Evolutionary conservation across 23 red algal genomes (phyloP).

Genomic region (Gracilaria domingensis): DNA sequence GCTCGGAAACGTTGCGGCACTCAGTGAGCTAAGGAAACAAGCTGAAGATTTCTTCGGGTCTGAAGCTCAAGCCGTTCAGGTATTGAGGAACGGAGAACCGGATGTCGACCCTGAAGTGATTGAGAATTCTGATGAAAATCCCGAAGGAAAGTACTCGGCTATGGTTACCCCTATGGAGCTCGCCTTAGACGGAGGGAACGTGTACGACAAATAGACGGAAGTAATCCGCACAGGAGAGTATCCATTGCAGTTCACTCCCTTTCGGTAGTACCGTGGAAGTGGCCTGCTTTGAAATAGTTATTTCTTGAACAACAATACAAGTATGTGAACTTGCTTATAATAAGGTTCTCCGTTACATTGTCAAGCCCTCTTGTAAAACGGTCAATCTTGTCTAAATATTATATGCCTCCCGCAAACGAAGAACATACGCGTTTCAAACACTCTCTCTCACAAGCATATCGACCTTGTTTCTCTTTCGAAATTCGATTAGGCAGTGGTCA

Average conservation of each 20-base stretch:
- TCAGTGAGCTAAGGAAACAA: constrained; percentile 53
- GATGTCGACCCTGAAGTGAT: constrained; percentile 11
- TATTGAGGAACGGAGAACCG: constrained; percentile 39
- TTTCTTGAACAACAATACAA: constrained; percentile 21
- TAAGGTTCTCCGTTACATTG: not conserved
- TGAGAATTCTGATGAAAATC: constrained; percentile 12
- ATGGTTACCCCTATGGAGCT: constrained; percentile 61
- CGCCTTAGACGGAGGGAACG: constrained; percentile 52
- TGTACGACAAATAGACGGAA: constrained; percentile 17
- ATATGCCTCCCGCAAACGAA: no score
- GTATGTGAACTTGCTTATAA: not conserved
- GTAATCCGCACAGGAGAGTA: not conserved
- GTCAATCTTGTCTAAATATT: not conserved
- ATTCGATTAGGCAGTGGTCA: no score
- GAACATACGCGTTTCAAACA: no score
- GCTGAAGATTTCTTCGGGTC: constrained; percentile 77
- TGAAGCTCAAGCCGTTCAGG: constrained; percentile 44
- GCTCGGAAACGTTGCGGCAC: constrained; percentile 66
- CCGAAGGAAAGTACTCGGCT: constrained; percentile 37
- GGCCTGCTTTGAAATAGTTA: not conserved
- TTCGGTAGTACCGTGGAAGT: not conserved
- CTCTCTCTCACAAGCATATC: no score
- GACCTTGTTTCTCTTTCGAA: no score
- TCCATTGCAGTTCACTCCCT: not conserved
- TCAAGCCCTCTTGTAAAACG: not conserved